Conservation (phyloP, 306 rosid genomes). For the Rubus parviflorus region DNA sequence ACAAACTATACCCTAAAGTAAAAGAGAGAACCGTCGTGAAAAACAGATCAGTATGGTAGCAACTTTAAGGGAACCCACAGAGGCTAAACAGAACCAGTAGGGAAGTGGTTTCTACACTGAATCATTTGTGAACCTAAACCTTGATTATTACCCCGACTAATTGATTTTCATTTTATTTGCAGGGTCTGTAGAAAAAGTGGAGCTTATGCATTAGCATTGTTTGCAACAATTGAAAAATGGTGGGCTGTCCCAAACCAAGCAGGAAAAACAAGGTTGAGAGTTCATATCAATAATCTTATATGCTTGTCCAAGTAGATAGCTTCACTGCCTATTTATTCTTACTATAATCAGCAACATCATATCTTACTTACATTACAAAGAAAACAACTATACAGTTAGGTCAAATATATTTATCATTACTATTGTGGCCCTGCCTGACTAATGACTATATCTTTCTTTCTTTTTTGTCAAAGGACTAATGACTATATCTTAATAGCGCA, state of each 20-base stretch:
- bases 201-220: not conserved
- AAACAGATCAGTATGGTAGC: no score
- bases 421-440: not conserved
- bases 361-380: conserved; percentile 3
- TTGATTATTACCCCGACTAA: not conserved
- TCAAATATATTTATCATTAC: conserved; percentile 23
- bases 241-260: not conserved
- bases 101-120: not conserved
- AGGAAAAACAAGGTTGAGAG: not conserved
- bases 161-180: not conserved
- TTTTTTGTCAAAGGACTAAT: no score
- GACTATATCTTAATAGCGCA: not conserved
- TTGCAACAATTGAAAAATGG: not conserved
- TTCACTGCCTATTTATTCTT: not conserved
- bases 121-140: not conserved
- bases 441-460: not conserved
- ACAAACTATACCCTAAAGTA: no score
- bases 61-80: no score
- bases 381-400: not conserved
- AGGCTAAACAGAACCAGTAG: not conserved
- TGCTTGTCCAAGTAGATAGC: not conserved
- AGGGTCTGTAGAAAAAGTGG: not conserved
- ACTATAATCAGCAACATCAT: conserved; percentile 1
- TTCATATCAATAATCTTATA: not conserved
- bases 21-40: no score